Evolutionary conservation across 805 yeast species (phyloP).

Genomic region (Ogataea nitratoaversa): DNA sequence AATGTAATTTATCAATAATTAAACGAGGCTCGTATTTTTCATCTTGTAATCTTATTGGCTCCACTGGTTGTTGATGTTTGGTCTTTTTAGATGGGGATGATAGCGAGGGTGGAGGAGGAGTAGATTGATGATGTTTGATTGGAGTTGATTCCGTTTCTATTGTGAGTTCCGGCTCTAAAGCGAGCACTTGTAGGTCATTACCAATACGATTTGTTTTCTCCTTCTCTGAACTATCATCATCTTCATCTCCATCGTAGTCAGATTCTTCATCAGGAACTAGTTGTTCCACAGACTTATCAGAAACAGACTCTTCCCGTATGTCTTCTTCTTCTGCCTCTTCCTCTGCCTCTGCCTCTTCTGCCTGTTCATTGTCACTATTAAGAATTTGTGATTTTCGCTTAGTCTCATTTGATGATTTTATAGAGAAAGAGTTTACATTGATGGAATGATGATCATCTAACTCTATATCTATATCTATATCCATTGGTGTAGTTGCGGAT

Average conservation of each 20-base stretch:
- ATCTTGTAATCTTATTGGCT: background rate
- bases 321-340: background rate
- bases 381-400: background rate
- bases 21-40: slow-evolving; percentile 41
- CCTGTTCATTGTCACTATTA: background rate
- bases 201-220: too few species aligned
- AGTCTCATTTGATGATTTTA: too few species aligned
- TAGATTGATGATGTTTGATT: background rate
- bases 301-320: background rate
- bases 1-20: slow-evolving; percentile 67
- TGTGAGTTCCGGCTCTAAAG: background rate
- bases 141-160: background rate
- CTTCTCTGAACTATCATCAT: background rate
- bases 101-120: too few species aligned
- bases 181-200: background rate
- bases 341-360: background rate
- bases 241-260: too few species aligned
- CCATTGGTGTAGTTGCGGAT: background rate
- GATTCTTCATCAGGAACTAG: background rate
- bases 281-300: background rate
- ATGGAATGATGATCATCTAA: background rate
- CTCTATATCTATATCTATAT: background rate
- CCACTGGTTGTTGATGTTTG: background rate
- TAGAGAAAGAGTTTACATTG: background rate
- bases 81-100: too few species aligned